These are phyloP conservation scores for Colletotrichum salicis DNA, from an alignment of 2,329 filamentous ascomycete species.

Conservation along the genomic window DNA sequence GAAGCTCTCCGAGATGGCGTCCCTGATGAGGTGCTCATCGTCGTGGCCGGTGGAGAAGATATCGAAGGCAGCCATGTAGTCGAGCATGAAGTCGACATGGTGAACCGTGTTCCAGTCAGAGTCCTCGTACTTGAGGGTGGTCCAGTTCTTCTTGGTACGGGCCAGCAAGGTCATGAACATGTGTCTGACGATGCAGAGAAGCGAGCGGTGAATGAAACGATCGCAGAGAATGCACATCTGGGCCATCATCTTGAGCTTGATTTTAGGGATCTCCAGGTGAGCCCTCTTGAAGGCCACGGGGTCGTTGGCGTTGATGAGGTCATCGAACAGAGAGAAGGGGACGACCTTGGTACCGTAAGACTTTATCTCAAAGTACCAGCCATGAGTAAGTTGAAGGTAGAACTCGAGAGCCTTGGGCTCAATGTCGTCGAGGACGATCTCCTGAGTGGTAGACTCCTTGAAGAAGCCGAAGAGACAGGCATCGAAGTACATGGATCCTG, in stretches of 20 bases:
- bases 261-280: constrained; percentile 4
- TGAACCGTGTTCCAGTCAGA: not conserved
- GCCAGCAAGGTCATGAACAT: constrained; percentile 23
- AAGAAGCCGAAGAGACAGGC: constrained; percentile 20
- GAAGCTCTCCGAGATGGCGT: constrained; percentile 26
- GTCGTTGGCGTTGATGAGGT: not conserved
- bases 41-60: constrained; percentile 11
- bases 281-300: not conserved
- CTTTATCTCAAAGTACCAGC: constrained; percentile 33
- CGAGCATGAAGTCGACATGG: constrained; percentile 16
- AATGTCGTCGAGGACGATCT: constrained; percentile 15
- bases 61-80: constrained; percentile 18
- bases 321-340: not conserved
- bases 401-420: constrained; percentile 6
- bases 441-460: constrained; percentile 10
- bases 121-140: not conserved
- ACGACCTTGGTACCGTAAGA: constrained; percentile 15
- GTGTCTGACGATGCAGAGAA: constrained; percentile 20
- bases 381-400: constrained; percentile 22
- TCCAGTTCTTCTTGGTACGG: constrained; percentile 8
- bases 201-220: constrained; percentile 26
- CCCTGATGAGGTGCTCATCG: constrained; percentile 20
- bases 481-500: constrained; percentile 27
- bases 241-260: constrained; percentile 12
- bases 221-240: constrained; percentile 10